phyloP scores from a whole-genome alignment of 228 moss, liverwort and hornwort species.

The Sphagnum magellanicum region DNA sequence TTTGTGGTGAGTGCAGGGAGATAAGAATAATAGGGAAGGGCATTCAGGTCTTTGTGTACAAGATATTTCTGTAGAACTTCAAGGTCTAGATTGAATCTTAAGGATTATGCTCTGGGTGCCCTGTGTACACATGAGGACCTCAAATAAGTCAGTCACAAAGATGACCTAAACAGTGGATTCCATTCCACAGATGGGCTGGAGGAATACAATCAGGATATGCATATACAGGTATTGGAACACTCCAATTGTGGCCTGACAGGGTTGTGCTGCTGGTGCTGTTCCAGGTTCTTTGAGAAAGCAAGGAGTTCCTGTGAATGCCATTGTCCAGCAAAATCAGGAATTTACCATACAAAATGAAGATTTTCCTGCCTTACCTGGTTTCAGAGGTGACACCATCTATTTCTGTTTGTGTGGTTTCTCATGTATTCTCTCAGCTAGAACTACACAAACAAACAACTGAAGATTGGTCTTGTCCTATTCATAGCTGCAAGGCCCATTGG shows the following conservation, averaged over 20 bases:
- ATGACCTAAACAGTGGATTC: too few species aligned
- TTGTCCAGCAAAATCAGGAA: constrained; percentile 98
- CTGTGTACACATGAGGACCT: too few species aligned
- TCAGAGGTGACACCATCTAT: constrained; percentile 57
- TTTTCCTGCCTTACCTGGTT: constrained; percentile 98
- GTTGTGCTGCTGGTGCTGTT: constrained; percentile 13
- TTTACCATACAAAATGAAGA: constrained; percentile 99
- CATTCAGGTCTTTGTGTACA: background rate
- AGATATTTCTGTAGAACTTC: constrained; percentile 22
- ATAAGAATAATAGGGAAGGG: too few species aligned
- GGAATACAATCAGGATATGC: background rate
- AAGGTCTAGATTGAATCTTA: constrained; percentile 7
- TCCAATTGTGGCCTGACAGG: constrained; percentile 8
- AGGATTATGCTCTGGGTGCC: too few species aligned
- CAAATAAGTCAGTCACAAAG: too few species aligned
- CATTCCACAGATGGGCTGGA: background rate
- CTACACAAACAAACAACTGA: too few species aligned
- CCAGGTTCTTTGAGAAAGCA: constrained; percentile 97
- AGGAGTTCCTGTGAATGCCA: constrained; percentile 89
- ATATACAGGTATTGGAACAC: background rate
- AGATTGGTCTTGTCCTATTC: too few species aligned
- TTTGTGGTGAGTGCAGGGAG: too few species aligned
- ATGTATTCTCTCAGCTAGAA: constrained; percentile 5
- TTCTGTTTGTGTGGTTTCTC: constrained; percentile 5
- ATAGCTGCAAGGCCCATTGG: too few species aligned